These are phyloP conservation scores for Arctium lappa DNA, from an alignment of 129 eudicot species.

Conservation along the genomic window DNA sequence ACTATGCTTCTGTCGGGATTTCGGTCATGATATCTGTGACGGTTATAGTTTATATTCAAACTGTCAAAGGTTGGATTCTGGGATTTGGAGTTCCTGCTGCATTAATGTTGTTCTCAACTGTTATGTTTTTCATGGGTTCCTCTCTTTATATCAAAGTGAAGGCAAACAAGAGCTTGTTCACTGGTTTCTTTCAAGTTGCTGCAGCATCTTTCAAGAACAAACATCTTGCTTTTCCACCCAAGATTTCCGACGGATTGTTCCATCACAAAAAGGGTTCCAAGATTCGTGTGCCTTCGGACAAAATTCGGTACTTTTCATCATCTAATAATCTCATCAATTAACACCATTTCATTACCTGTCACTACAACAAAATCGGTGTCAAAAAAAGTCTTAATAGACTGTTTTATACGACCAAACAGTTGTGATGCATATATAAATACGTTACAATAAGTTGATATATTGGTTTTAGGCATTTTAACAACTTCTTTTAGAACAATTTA, in stretches of 20 bases:
- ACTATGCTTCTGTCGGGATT: slow-evolving; percentile 55
- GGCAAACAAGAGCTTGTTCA: slow-evolving; percentile 50
- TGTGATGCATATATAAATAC: too few relatives aligned
- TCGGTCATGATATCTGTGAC: slow-evolving; percentile 61
- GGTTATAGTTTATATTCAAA: slow-evolving; percentile 65
- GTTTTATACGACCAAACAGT: too few relatives aligned
- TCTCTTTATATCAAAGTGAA: slow-evolving; percentile 49
- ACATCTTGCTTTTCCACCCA: slow-evolving; percentile 37
- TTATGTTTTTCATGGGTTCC: slow-evolving; percentile 56
- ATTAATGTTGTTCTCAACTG: slow-evolving; percentile 48
- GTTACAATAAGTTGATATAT: too few relatives aligned
- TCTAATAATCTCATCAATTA: background rate
- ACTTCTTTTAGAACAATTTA: too few relatives aligned
- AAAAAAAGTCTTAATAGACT: background rate
- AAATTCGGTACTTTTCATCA: slow-evolving; percentile 37
- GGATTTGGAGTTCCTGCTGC: slow-evolving; percentile 75
- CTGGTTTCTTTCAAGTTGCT: slow-evolving; percentile 48
- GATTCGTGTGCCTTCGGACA: slow-evolving; percentile 37
- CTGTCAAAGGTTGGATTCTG: slow-evolving; percentile 49
- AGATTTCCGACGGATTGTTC: slow-evolving; percentile 26
- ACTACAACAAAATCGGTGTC: background rate
- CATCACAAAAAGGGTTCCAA: slow-evolving; percentile 38
- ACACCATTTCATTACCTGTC: background rate
- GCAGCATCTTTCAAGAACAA: slow-evolving; percentile 49
- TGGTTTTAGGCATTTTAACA: too few relatives aligned